Evolutionary conservation across 1,284 basidiomycete species (phyloP), one percentile per base, ranked within the genome.

Genomic region (Irpex sp.): DNA sequence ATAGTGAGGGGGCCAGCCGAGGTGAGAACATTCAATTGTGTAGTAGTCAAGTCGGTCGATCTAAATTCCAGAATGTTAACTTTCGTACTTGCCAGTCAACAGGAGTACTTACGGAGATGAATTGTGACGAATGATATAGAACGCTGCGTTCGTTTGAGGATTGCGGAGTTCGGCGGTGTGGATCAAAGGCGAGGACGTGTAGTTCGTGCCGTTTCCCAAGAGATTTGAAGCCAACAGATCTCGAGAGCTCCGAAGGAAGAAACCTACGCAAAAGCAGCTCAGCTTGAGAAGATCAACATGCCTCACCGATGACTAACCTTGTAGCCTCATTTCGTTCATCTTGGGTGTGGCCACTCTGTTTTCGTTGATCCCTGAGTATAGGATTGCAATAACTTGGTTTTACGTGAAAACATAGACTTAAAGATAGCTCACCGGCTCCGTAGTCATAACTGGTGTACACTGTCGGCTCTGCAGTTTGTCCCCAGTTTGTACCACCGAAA

Each of bases 251-350:
- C 80, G 74, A 9, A 82, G 73, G 69, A 83, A 82, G 14, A 80
- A 71, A 19, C 81, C 79, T 78, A 51, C 2, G 7, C 6, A 23
- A 47, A 42, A 12, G 16, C 12, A 35, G 14, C 2, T 52, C 21
- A 53, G 9, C 19, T 16, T 39, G 35, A 14, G 51, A 35, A 57
- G 8, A 42, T 12, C 5, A 7, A 5, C 12, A 39, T 16, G n/a
- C 66, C 60, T n/a, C 63, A 63, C 39, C 64, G 67, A 16, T 67
- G 67, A 9, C 52, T 61, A 52, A 73, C 80, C 80, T 74, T 84
- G 81, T 10, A 80, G 72, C 60, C 82, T 75, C 76, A 84, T 79
- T 66, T 84, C 82, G 56, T 80, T 80, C 78, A 82, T 83, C 66
- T 84, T 84, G 1, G 77, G 68, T 16, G 70, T 74, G 1, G 81